Evolutionary conservation across 2,329 filamentous ascomycete genomes (phyloP).

Genomic region (Sarocladium brachiariae): DNA sequence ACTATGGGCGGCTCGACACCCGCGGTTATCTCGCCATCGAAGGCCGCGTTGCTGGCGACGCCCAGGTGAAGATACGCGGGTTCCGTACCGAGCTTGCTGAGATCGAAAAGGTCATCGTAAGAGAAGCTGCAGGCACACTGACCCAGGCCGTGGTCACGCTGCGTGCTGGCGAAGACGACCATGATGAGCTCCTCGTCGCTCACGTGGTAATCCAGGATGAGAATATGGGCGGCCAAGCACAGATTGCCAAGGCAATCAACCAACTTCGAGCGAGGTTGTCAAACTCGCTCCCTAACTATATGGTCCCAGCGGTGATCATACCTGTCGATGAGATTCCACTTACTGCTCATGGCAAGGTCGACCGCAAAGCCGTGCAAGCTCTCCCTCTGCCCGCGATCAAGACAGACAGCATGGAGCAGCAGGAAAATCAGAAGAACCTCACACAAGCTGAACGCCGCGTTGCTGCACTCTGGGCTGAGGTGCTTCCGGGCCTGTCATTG

Average conservation of each 20-base stretch:
- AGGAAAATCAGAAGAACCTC: not conserved
- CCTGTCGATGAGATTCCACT: not conserved
- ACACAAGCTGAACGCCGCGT: not conserved
- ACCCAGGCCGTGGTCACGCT: not conserved
- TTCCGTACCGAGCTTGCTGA: slow-evolving; percentile 45
- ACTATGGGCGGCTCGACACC: not conserved
- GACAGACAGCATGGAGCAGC: too few relatives aligned
- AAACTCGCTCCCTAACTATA: not conserved
- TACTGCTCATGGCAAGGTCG: not conserved
- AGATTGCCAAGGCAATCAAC: not conserved
- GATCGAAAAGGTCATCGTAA: not conserved
- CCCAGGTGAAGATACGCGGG: slow-evolving; percentile 55
- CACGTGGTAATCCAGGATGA: not conserved
- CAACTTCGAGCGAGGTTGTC: not conserved
- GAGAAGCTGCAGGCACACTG: not conserved
- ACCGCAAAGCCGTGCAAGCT: not conserved
- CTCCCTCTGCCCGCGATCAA: not conserved
- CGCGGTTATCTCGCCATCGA: not conserved
- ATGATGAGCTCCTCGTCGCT: not conserved
- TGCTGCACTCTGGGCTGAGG: not conserved
- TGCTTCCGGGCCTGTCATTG: not conserved
- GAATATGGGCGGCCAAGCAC: not conserved
- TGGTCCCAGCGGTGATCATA: not conserved
- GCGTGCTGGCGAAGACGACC: not conserved
- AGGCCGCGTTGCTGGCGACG: slow-evolving; percentile 21